Evolutionary conservation across 176 grass and related monocot genomes (phyloP), one percentile per base, ranked within the genome.

Genomic region (Avena eriantha): DNA sequence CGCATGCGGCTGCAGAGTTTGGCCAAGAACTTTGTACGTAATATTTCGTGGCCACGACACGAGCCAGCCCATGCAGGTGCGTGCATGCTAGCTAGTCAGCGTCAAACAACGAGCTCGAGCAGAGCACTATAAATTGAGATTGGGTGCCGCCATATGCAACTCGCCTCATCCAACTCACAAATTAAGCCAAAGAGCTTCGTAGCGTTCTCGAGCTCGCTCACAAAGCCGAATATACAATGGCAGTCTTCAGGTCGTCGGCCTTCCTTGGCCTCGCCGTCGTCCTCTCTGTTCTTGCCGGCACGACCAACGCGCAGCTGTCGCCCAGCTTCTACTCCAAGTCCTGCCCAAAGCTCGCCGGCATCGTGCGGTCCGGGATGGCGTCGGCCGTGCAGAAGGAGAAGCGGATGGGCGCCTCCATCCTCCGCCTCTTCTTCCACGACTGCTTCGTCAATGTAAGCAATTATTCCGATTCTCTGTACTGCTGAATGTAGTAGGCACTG

Each of bases 381-480:
- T 81, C 87, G 22, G 95, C 92, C 33, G 88, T 97, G 17, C 36
- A 16, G 35, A 58, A 18, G 67, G 95, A 94, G 90, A 26, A 16
- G 41, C 80, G 95, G 69, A 94, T 97, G 95, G 94, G 85, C 8
- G 94, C 94, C 0, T 94, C 92, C 57, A 88, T 94, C 58, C 79
- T 94, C 34, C 92, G 92, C 24, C 86, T 94, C 78, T 94, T 88
- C 84, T 95, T 98, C 87, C 93, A 95, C 80, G 95, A 95, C 78
- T 93, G 93, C 85, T 98, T 98, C 87, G 85, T 98, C 73, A 95
- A 97, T 58, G 92, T 93, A 63, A 63, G 85, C 59, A 41, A 36
- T 36, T 36, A 36, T 4, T 5, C 35, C 7, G 66, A 83, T 23
- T 55, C 11, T 14, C 7, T 66, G 10, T 56, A 24, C 43, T 55